phyloP scores from a whole-genome alignment of 495 filamentous ascomycete genomes.

The Aspergillus indologenus region DNA sequence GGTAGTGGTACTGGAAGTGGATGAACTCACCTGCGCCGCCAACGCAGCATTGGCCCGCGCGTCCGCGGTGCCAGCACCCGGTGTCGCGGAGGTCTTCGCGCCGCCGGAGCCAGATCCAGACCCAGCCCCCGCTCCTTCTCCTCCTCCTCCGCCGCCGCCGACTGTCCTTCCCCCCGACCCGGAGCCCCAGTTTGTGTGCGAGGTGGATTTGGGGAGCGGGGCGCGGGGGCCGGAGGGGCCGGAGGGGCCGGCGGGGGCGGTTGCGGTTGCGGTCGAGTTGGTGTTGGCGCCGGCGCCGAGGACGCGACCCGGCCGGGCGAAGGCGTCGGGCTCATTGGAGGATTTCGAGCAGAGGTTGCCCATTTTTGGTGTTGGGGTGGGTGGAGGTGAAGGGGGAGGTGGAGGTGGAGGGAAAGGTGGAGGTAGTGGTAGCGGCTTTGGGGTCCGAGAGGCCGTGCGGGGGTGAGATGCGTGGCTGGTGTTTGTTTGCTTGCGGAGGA shows the following conservation, averaged over 20 bases:
- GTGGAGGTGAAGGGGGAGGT: neutral
- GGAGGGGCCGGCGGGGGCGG: conserved; percentile 11
- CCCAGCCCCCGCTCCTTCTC: conserved; percentile 19
- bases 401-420: neutral
- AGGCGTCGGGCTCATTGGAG: conserved; percentile 51
- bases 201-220: conserved; percentile 41
- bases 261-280: conserved; percentile 20
- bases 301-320: conserved; percentile 61
- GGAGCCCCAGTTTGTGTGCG: conserved; percentile 15
- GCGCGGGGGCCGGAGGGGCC: conserved; percentile 27
- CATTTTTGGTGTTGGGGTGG: conserved; percentile 33
- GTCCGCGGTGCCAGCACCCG: too few species aligned
- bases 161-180: conserved; percentile 54
- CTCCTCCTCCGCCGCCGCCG: too few species aligned
- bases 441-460: neutral
- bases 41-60: conserved; percentile 54
- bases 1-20: too few species aligned
- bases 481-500: too few species aligned
- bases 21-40: conserved; percentile 60
- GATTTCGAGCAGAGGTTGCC: conserved; percentile 71
- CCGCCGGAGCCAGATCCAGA: too few species aligned
- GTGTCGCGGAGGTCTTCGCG: conserved; percentile 52
- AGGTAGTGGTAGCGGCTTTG: too few species aligned
- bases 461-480: neutral
- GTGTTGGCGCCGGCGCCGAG: conserved; percentile 49